Percentiles rank a stretch among this genome's conserved stretches.
Conservation (phyloP, 2,329 filamentous ascomycete species). For the Emergomyces orientalis region DNA sequence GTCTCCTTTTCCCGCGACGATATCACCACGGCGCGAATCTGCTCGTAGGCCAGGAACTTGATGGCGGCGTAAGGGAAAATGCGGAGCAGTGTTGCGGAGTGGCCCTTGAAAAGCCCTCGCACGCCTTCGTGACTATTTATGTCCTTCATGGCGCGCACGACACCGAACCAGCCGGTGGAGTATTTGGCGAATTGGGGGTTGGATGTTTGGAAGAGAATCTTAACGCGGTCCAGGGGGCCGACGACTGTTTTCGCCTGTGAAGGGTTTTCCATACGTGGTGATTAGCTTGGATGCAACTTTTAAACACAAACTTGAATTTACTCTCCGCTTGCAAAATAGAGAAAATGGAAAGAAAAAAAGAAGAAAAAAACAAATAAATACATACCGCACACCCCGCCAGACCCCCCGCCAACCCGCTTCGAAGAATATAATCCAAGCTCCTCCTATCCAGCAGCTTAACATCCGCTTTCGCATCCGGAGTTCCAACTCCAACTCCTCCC, state of each 20-base stretch:
- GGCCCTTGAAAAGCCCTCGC: conserved; percentile 76
- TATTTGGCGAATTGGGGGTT: conserved; percentile 94
- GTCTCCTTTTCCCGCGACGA: conserved; percentile 66
- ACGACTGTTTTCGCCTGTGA: conserved; percentile 85
- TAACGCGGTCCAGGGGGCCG: conserved; percentile 90
- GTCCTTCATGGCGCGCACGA: conserved; percentile 70
- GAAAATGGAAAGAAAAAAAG: conserved; percentile 6
- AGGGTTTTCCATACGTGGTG: conserved; percentile 6
- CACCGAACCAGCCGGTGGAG: conserved; percentile 75
- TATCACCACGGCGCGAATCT: conserved; percentile 76
- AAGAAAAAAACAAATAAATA: conserved; percentile 16
- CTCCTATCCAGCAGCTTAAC: conserved; percentile 53
- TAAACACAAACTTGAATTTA: no score
- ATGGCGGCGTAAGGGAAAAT: conserved; percentile 97
- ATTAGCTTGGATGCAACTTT: conserved; percentile 7
- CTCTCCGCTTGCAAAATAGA: conserved; percentile 7
- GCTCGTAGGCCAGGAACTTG: conserved; percentile 96
- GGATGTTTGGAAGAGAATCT: conserved; percentile 94
- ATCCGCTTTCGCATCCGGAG: neutral
- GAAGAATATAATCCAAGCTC: conserved; percentile 72
- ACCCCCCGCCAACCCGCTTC: conserved; percentile 78
- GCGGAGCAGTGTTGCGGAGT: conserved; percentile 84
- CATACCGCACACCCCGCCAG: conserved; percentile 84
- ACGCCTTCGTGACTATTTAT: conserved; percentile 70
- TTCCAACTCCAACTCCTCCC: neutral